Percentiles rank a stretch among this genome's conserved stretches.
Evolutionary conservation across 2,329 filamentous ascomycete species (phyloP).

Genomic region (Neofusicoccum ribis): DNA sequence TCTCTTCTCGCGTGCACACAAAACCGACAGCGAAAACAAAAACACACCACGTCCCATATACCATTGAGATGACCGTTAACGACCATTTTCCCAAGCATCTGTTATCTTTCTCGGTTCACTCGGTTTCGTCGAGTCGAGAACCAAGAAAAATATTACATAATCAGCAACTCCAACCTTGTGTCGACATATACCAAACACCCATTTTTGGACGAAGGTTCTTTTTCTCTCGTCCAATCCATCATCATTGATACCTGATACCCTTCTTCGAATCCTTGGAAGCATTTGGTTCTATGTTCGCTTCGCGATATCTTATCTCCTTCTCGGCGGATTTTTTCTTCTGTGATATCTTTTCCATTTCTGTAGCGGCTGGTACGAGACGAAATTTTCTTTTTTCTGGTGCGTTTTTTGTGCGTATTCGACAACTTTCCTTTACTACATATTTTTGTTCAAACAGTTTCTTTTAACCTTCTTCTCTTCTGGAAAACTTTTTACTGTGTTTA

Average conservation of each 20-base stretch:
- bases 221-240: not conserved
- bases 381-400: not conserved
- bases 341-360: not conserved
- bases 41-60: not conserved
- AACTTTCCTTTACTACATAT: constrained; percentile 13
- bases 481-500: not conserved
- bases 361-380: constrained; percentile 8
- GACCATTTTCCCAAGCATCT: not conserved
- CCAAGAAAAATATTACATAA: constrained; percentile 7
- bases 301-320: not conserved
- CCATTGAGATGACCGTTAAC: constrained; percentile 9
- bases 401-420: not conserved
- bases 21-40: not conserved
- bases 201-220: not conserved
- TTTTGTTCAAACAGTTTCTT: constrained; percentile 1
- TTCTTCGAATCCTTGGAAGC: constrained; percentile 10
- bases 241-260: constrained; percentile 17
- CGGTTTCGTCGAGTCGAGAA: not conserved
- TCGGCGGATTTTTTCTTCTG: not conserved
- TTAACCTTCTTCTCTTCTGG: not conserved
- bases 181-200: not conserved
- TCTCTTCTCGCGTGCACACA: not conserved
- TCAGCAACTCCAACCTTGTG: not conserved
- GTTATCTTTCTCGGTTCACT: constrained; percentile 1
- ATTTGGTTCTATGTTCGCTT: not conserved